These are phyloP conservation scores for Tetrapisispora taiwanensis DNA, from an alignment of 805 yeast genomes.

Conservation along the genomic window DNA sequence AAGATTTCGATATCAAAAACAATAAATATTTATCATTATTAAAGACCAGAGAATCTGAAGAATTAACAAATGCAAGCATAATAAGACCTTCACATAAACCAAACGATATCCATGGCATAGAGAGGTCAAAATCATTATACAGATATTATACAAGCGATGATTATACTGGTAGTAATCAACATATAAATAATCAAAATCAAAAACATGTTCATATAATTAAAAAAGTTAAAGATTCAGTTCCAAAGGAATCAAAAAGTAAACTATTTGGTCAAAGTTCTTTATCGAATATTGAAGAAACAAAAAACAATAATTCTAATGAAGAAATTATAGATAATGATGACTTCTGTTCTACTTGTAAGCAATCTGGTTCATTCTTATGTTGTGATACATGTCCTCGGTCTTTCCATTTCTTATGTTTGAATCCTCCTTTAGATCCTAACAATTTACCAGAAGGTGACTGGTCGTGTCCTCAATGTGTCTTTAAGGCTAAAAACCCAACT, in stretches of 20 bases:
- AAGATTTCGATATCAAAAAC: slow-evolving; percentile 12
- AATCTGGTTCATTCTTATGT: slow-evolving; percentile 80
- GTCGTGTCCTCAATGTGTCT: slow-evolving; percentile 72
- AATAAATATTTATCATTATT: slow-evolving; percentile 17
- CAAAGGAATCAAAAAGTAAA: slow-evolving; percentile 28
- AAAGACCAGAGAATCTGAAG: slow-evolving; percentile 29
- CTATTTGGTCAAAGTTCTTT: slow-evolving; percentile 35
- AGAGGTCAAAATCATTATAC: slow-evolving; percentile 4
- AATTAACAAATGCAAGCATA: slow-evolving; percentile 27
- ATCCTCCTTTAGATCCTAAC: slow-evolving; percentile 76
- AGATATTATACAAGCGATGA: neutral
- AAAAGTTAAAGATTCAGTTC: slow-evolving; percentile 12
- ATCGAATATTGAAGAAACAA: slow-evolving; percentile 5
- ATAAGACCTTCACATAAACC: slow-evolving; percentile 18
- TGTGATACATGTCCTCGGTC: slow-evolving; percentile 91
- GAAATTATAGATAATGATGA: slow-evolving; percentile 58
- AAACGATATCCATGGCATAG: slow-evolving; percentile 10
- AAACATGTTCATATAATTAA: slow-evolving; percentile 9
- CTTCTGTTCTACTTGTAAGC: slow-evolving; percentile 84
- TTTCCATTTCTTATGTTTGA: slow-evolving; percentile 83
- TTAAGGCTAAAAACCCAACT: slow-evolving; percentile 30
- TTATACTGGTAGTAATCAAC: neutral
- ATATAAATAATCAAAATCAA: neutral
- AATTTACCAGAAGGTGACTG: slow-evolving; percentile 79
- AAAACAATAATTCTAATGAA: slow-evolving; percentile 18